These are phyloP conservation scores for Castanospermum australe DNA, from an alignment of 306 rosid genomes.

Conservation along the genomic window DNA sequence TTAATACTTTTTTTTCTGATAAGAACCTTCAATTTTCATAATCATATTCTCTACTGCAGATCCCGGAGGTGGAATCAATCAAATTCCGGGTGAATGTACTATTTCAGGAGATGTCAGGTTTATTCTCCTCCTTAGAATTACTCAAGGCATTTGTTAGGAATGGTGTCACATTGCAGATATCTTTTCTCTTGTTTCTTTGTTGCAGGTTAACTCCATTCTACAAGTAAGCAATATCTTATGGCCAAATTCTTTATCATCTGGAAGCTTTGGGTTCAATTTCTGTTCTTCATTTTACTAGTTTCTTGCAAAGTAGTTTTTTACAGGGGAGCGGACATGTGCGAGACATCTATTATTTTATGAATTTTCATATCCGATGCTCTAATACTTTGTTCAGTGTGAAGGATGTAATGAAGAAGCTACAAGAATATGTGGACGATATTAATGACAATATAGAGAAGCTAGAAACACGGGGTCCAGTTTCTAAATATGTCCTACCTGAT, in stretches of 20 bases:
- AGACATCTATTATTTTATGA: background rate
- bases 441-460: conserved; percentile 65
- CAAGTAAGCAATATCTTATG: conserved; percentile 58
- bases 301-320: background rate
- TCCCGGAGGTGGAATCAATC: conserved; percentile 97
- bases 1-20: background rate
- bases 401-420: conserved; percentile 65
- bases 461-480: conserved; percentile 84
- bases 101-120: conserved; percentile 97
- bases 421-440: conserved; percentile 73
- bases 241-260: conserved; percentile 19
- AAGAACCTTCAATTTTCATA: background rate
- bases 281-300: conserved; percentile 1
- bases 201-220: conserved; percentile 94
- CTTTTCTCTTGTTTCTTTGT: conserved; percentile 28
- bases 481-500: conserved; percentile 77
- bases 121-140: conserved; percentile 24
- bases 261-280: conserved; percentile 22
- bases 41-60: conserved; percentile 45
- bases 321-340: background rate
- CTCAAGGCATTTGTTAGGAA: background rate
- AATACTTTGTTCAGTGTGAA: conserved; percentile 56
- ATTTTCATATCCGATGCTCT: conserved; percentile 4
- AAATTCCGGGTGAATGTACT: conserved; percentile 90
- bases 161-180: conserved; percentile 19